phyloP scores from a whole-genome alignment of 2,329 filamentous ascomycete genomes.

The Stenocarpella maydis region DNA sequence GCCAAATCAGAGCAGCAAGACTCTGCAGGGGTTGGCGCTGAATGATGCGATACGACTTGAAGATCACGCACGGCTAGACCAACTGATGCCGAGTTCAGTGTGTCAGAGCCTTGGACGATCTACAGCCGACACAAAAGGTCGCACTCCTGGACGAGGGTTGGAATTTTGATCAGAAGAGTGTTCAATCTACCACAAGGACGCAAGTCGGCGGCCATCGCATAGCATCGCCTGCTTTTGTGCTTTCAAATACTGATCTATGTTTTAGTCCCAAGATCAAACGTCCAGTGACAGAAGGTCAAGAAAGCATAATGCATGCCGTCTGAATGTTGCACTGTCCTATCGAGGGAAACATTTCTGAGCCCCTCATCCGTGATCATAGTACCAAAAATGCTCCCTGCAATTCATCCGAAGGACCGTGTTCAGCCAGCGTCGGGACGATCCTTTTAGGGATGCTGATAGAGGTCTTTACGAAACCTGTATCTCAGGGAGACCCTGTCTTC shows the following conservation, averaged over 20 bases:
- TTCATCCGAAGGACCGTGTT: neutral
- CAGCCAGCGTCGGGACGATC: neutral
- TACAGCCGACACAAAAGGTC: slow-evolving; percentile 14
- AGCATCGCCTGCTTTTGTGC: neutral
- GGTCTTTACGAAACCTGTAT: no score
- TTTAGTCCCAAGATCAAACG: neutral
- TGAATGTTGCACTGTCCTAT: neutral
- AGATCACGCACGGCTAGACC: slow-evolving; percentile 23
- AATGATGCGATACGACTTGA: slow-evolving; percentile 23
- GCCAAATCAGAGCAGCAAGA: neutral
- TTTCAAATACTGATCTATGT: no score
- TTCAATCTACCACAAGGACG: neutral
- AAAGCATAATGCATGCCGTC: neutral
- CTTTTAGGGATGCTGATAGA: neutral
- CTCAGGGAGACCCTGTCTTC: no score
- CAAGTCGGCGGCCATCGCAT: neutral
- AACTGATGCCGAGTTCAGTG: slow-evolving; percentile 2
- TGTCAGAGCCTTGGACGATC: slow-evolving; percentile 23
- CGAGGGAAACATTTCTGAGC: neutral
- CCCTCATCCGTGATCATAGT: neutral
- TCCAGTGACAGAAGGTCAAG: neutral
- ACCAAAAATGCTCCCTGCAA: neutral
- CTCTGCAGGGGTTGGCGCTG: slow-evolving; percentile 11
- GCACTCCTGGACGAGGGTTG: slow-evolving; percentile 6
- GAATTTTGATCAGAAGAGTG: neutral